A percentile compares a stretch with the other conserved stretches of the same genome.
phyloP scores from a whole-genome alignment of 495 filamentous ascomycete species.

The Aspergillus conjunctus region DNA sequence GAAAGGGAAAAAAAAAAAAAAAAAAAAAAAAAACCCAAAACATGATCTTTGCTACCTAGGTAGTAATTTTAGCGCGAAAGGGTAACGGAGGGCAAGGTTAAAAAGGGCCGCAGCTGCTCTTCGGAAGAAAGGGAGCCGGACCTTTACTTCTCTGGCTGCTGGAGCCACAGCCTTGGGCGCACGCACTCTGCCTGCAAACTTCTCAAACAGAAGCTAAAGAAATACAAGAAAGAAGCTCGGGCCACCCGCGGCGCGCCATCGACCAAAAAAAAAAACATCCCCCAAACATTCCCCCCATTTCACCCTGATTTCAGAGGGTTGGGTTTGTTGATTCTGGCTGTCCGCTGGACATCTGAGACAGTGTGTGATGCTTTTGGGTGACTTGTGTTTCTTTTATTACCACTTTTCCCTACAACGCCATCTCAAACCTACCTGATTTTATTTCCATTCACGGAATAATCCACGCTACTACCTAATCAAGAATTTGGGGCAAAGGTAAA shows the following conservation, averaged over 20 bases:
- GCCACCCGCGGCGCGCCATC: conserved; percentile 23
- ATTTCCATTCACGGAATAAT: background rate
- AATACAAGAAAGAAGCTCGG: conserved; percentile 17
- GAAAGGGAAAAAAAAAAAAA: conserved; percentile 31
- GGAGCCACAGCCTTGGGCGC: conserved; percentile 28
- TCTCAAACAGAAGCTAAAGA: background rate
- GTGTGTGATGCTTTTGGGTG: background rate
- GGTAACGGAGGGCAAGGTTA: conserved; percentile 27
- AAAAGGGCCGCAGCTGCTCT: conserved; percentile 28
- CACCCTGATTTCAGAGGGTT: background rate
- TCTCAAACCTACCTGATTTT: background rate
- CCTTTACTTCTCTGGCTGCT: conserved; percentile 24
- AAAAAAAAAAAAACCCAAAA: conserved; percentile 32
- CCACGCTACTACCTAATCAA: background rate
- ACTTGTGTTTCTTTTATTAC: background rate
- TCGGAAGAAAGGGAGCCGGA: conserved; percentile 23
- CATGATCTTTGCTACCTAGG: background rate
- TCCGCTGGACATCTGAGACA: background rate
- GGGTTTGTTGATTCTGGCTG: background rate
- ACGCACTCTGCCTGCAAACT: conserved; percentile 21
- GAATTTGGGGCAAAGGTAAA: conserved; percentile 11
- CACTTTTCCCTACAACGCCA: background rate
- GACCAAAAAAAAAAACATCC: conserved; percentile 20
- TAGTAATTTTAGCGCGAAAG: conserved; percentile 25
- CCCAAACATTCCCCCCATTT: conserved; percentile 6